Percentiles rank a stretch among this genome's conserved stretches.
Evolutionary conservation across 768 basidiomycete genomes (phyloP).

Genomic region (Lentinula boryana): DNA sequence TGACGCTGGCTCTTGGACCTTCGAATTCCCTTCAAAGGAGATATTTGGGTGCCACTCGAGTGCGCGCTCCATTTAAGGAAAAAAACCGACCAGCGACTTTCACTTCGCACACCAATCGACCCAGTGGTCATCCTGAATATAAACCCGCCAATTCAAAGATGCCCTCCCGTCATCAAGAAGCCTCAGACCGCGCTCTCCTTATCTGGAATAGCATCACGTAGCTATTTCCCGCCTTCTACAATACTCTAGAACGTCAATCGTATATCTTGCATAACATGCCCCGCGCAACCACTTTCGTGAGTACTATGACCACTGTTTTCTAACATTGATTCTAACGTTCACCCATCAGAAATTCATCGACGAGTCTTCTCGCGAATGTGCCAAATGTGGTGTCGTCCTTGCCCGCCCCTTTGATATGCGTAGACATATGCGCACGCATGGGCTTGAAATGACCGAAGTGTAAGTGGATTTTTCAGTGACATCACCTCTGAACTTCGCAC

Average conservation of each 20-base stretch:
- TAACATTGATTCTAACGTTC: neutral
- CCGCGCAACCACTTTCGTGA: neutral
- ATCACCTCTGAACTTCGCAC: neutral
- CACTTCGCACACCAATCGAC: slow-evolving; percentile 4
- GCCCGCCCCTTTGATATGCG: neutral
- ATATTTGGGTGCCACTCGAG: slow-evolving; percentile 2
- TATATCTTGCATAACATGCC: neutral
- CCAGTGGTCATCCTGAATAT: neutral
- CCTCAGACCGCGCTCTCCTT: neutral
- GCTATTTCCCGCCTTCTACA: neutral
- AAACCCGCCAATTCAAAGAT: neutral
- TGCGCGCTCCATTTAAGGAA: slow-evolving; percentile 2
- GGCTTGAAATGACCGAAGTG: neutral
- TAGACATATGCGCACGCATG: neutral
- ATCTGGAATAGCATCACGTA: neutral
- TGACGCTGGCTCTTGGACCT: slow-evolving; percentile 1
- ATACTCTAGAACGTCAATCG: neutral
- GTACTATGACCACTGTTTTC: neutral
- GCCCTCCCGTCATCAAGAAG: neutral
- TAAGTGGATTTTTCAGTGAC: neutral
- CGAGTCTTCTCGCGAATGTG: neutral
- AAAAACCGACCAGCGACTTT: neutral
- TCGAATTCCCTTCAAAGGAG: neutral
- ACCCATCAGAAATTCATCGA: neutral
- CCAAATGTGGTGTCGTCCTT: neutral